Conservation (phyloP, 345 rosid species). For the Corchorus olitorius region DNA sequence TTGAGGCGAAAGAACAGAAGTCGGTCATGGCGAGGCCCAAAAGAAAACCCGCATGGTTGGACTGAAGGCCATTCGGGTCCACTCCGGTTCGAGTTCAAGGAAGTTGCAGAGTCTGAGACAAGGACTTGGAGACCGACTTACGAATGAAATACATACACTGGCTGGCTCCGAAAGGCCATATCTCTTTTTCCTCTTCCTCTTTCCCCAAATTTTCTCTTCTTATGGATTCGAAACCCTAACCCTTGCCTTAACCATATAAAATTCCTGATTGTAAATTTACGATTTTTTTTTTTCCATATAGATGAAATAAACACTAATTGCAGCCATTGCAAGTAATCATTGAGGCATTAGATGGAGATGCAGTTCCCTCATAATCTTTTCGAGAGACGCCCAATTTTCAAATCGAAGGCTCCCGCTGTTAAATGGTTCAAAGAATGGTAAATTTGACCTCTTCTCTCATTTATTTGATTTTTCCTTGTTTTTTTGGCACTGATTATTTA, state of each 20-base stretch:
- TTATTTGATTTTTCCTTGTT: background rate
- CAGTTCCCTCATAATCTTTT: constrained; percentile 59
- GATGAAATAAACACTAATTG: constrained; percentile 19
- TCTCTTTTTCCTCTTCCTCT: background rate
- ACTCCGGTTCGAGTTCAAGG: background rate
- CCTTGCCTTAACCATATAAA: background rate
- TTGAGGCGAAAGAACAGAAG: background rate
- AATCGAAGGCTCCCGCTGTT: constrained; percentile 74
- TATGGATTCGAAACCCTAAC: background rate
- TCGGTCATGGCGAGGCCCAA: background rate
- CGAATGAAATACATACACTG: background rate
- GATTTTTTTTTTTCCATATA: background rate
- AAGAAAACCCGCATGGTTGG: background rate
- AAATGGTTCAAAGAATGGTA: constrained; percentile 91
- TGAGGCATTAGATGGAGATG: constrained; percentile 35
- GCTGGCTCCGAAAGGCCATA: background rate
- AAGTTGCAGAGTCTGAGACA: background rate
- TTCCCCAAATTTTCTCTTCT: background rate
- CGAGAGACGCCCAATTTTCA: constrained; percentile 73
- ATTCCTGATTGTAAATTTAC: background rate
- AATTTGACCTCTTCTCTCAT: background rate
- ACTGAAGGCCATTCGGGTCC: background rate
- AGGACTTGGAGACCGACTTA: background rate
- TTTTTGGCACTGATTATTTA: background rate
- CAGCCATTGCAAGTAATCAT: background rate